These are phyloP conservation scores for Amylostereum chailletii DNA, from an alignment of 1,284 basidiomycete species.

Conservation along the genomic window DNA sequence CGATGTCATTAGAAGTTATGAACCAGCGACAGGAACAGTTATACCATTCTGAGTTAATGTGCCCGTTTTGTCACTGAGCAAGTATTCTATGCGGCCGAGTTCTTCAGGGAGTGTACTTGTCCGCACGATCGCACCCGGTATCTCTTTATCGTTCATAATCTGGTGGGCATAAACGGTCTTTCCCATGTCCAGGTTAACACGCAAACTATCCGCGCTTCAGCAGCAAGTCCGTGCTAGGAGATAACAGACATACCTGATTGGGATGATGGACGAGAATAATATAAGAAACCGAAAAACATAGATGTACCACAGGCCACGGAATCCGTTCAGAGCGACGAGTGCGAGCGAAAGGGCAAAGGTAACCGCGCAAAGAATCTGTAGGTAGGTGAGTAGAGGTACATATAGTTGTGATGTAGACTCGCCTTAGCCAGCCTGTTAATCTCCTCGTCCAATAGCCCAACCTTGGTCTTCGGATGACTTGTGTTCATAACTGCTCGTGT, in stretches of 20 bases:
- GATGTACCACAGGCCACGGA: constrained; percentile 92
- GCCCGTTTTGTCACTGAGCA: constrained; percentile 96
- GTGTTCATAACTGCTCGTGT: constrained; percentile 99
- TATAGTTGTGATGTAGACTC: constrained; percentile 8
- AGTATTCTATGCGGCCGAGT: constrained; percentile 91
- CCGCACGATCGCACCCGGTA: constrained; percentile 91
- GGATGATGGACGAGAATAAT: constrained; percentile 97
- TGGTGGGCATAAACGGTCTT: constrained; percentile 97
- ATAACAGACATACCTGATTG: constrained; percentile 71
- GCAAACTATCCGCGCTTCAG: constrained; percentile 48
- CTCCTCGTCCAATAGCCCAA: constrained; percentile 88
- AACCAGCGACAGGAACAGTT: constrained; percentile 12
- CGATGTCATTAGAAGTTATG: neutral
- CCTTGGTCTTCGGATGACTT: constrained; percentile 92
- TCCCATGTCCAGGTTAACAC: constrained; percentile 99
- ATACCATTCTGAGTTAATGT: constrained; percentile 95
- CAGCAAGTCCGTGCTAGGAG: neutral
- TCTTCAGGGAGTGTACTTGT: constrained; percentile 97
- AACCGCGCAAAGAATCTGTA: constrained; percentile 86
- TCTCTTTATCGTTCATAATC: constrained; percentile 90
- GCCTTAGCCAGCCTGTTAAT: constrained; percentile 96
- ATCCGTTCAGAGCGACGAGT: constrained; percentile 93
- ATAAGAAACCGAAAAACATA: constrained; percentile 97
- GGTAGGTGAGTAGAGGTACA: neutral
- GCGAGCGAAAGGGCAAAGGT: constrained; percentile 89